Conservation (phyloP, 2,329 filamentous ascomycete genomes). For the Tolypocladium endophyticum region DNA sequence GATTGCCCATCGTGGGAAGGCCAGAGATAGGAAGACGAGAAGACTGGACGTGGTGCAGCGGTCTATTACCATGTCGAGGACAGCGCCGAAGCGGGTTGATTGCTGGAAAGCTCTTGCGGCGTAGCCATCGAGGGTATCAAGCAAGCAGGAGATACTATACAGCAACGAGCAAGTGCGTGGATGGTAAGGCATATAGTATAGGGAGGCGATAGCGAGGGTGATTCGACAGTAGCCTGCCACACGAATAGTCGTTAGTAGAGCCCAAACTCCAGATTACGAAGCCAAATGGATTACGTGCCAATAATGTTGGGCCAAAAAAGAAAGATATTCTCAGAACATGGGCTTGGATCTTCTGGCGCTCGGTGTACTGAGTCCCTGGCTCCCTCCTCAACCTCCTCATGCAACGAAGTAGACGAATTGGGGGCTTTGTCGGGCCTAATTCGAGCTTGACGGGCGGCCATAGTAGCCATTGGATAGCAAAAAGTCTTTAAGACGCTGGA, state of each 20-base stretch:
- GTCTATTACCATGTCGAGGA: constrained; percentile 99
- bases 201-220: constrained; percentile 73
- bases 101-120: constrained; percentile 75
- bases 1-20: constrained; percentile 89
- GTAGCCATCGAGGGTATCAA: constrained; percentile 90
- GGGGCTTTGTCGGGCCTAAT: constrained; percentile 22
- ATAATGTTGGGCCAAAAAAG: constrained; percentile 75
- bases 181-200: constrained; percentile 99
- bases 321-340: constrained; percentile 62
- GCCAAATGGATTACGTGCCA: constrained; percentile 37
- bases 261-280: neutral
- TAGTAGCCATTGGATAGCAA: constrained; percentile 8
- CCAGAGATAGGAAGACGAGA: constrained; percentile 86
- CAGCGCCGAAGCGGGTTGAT: constrained; percentile 89
- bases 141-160: constrained; percentile 88
- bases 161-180: constrained; percentile 87
- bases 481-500: neutral
- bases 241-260: constrained; percentile 6
- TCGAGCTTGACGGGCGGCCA: constrained; percentile 28
- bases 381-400: constrained; percentile 23
- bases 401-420: neutral
- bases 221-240: constrained; percentile 62
- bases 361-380: constrained; percentile 33
- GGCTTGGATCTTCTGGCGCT: constrained; percentile 21
- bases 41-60: constrained; percentile 93